Conservation (phyloP, 2,329 filamentous ascomycete species). For the Pseudogymnoascus pannorum region DNA sequence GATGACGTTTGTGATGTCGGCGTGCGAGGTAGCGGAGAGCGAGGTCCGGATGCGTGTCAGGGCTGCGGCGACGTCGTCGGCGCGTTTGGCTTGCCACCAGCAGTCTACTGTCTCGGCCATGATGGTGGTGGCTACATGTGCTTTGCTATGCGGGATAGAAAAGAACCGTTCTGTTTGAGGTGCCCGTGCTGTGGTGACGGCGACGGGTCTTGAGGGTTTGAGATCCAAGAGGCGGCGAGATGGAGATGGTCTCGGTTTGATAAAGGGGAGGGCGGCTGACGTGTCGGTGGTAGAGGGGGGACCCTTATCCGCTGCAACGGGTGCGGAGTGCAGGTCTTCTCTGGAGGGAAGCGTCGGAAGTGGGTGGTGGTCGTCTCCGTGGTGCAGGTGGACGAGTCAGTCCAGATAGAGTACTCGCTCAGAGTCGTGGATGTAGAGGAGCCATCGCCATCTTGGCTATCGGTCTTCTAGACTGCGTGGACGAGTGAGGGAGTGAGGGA, state of each 20-base stretch:
- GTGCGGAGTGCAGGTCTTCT: background rate
- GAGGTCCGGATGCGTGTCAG: constrained; percentile 43
- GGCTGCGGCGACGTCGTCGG: constrained; percentile 39
- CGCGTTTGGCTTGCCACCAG: constrained; percentile 46
- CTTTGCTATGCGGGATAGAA: background rate
- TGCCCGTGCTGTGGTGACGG: background rate
- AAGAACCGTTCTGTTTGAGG: too few species aligned
- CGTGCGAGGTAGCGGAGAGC: constrained; percentile 35
- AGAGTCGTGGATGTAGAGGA: too few species aligned
- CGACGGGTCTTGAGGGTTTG: background rate
- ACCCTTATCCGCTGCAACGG: background rate
- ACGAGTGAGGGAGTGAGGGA: too few species aligned
- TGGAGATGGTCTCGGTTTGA: background rate
- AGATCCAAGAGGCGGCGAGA: too few species aligned
- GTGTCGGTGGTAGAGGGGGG: background rate
- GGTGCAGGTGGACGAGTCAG: background rate
- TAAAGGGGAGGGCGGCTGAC: background rate
- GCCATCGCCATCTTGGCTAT: constrained; percentile 94
- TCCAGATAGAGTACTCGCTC: background rate
- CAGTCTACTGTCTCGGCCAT: constrained; percentile 37
- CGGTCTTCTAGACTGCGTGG: constrained; percentile 74
- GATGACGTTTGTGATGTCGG: constrained; percentile 41
- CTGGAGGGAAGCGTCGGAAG: too few species aligned
- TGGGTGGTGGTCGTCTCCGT: too few species aligned
- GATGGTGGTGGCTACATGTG: constrained; percentile 14